phyloP scores from a whole-genome alignment of 169 alveolate genomes.

The Toxoplasma gondii region DNA sequence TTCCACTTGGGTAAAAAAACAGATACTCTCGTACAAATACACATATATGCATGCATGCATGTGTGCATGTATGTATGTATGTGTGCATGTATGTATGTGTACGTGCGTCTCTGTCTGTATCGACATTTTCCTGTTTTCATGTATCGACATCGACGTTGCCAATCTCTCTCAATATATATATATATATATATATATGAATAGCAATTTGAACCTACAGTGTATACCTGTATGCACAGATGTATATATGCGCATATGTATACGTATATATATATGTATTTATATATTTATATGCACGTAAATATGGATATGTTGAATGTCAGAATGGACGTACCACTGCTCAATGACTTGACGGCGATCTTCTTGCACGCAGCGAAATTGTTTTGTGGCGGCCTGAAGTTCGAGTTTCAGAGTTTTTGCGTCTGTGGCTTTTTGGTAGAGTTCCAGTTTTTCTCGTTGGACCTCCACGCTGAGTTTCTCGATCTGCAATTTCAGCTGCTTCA shows the following conservation, averaged over 20 bases:
- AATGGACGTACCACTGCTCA: background rate
- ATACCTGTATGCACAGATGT: background rate
- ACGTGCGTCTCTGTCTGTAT: no score
- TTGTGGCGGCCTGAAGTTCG: background rate
- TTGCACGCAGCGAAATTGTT: background rate
- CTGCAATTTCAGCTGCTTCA: background rate
- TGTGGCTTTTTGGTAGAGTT: background rate
- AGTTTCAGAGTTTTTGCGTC: background rate
- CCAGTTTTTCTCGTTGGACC: background rate
- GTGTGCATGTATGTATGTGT: background rate
- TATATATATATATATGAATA: no score
- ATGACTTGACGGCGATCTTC: background rate
- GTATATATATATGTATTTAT: no score
- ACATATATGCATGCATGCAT: no score
- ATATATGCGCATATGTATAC: background rate
- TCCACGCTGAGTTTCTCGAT: constrained; percentile 18
- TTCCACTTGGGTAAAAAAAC: no score
- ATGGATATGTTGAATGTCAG: no score
- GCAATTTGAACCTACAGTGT: no score
- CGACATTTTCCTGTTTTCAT: no score
- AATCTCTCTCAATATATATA: no score
- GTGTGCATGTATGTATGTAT: background rate
- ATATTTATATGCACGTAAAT: no score
- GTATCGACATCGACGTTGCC: no score
- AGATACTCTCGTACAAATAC: no score